These are phyloP conservation scores for Colletotrichum viniferum DNA, from an alignment of 2,329 filamentous ascomycete species.

Conservation along the genomic window DNA sequence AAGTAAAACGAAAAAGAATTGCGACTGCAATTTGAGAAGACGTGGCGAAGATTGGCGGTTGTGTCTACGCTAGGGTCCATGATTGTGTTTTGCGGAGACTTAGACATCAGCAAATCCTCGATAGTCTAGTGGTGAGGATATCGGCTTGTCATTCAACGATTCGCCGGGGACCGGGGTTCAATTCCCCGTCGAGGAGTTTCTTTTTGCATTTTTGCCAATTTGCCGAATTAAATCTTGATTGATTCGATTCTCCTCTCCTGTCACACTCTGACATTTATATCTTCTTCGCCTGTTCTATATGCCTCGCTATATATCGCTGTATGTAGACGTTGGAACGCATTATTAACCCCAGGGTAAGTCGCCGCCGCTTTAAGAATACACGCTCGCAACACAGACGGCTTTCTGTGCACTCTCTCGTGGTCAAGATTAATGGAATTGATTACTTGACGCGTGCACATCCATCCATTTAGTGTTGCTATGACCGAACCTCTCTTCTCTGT, in stretches of 20 bases:
- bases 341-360: not conserved
- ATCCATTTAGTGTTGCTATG: not conserved
- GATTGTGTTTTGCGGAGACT: rapidly evolving
- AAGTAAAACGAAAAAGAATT: not conserved
- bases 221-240: not conserved
- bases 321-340: not conserved
- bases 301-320: not conserved
- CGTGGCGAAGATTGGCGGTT: not conserved
- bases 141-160: slow-evolving; percentile 11
- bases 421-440: not conserved
- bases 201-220: not conserved
- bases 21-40: not conserved
- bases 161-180: slow-evolving; percentile 22
- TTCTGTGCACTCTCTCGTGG: not conserved
- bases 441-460: not conserved
- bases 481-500: not conserved
- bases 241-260: too few species aligned
- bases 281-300: not conserved
- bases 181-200: slow-evolving; percentile 21
- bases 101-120: not conserved
- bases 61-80: rapidly evolving
- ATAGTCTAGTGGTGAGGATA: slow-evolving; percentile 24
- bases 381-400: not conserved
- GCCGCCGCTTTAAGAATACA: not conserved
- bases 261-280: too few species aligned